Evolutionary conservation across 1,284 basidiomycete genomes (phyloP), one percentile per base, ranked within the genome.

Genomic region (Pyrrhoderma lamaoense): DNA sequence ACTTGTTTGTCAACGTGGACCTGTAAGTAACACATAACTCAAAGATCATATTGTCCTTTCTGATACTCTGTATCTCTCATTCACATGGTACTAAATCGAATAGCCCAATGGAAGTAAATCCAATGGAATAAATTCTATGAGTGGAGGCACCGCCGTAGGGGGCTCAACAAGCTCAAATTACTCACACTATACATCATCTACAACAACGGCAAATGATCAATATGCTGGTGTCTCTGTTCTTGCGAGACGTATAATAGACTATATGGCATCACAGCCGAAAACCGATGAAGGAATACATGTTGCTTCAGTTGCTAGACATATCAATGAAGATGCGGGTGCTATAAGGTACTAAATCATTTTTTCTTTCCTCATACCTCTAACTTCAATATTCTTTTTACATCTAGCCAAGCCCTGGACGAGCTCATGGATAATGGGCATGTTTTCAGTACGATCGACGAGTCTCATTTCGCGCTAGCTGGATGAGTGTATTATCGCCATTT

Each of bases 341-440:
- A 67, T 77, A 53, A 71, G 71, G 76, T 76, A 51, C 55, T 70
- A 43, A 38, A 27, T 31, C 18, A 9, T 38, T 14, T 21, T 18
- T 14, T 37, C 13, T 11, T 40, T 43, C 43, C n/a, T 8, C 23
- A 25, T 36, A 27, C n/a, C 34, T 22, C n/a, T 13, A 19, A 42
- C 45, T 40, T 37, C 36, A 35, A 23, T 52, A 22, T 31, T 21
- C 18, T 43, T 48, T 31, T 25, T n/a, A 25, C 42, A 35, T 49
- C 22, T 54, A 77, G 76, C 57, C 62, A 69, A 11, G 76, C 75
- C 8, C 63, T 81, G 49, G 75, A 79, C 56, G 57, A 61, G 34
- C 70, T 84, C 47, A 73, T 79, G 65, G 66, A 71, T 38, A 76
- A 80, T 9, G 81, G 81, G 3, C 64, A 72, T 55, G 65, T 82